These are phyloP conservation scores for Phragmites australis DNA, from an alignment of 176 grass and related monocot genomes.

Conservation along the genomic window DNA sequence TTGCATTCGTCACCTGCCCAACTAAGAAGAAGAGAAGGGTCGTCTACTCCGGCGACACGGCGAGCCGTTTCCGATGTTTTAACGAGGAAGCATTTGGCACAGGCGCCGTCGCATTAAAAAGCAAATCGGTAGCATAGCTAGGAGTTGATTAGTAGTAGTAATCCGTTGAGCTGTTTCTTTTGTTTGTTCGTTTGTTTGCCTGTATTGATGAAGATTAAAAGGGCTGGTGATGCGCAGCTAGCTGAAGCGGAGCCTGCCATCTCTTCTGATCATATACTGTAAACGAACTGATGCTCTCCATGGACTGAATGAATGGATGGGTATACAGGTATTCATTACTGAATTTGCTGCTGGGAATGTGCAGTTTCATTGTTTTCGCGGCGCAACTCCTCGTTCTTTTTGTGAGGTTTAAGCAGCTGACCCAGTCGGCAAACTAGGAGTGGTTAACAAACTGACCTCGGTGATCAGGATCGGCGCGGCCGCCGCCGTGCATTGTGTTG, in stretches of 20 bases:
- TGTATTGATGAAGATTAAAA: conserved; percentile 16
- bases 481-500: background rate
- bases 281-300: conserved; percentile 38
- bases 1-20: conserved; percentile 29
- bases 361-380: background rate
- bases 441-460: background rate
- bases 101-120: conserved; percentile 32
- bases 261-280: conserved; percentile 58
- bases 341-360: background rate
- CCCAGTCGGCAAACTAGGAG: too few species aligned
- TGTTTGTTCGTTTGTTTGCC: conserved; percentile 43
- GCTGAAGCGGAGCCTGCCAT: conserved; percentile 51
- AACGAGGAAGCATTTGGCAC: conserved; percentile 47
- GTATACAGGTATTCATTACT: conserved; percentile 18
- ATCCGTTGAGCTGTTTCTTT: conserved; percentile 37
- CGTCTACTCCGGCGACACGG: conserved; percentile 42
- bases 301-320: conserved; percentile 27
- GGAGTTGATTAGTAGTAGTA: conserved; percentile 42
- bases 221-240: conserved; percentile 32
- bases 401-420: too few species aligned
- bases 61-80: conserved; percentile 66
- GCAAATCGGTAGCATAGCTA: conserved; percentile 47
- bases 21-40: conserved; percentile 34
- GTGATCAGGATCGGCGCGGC: background rate
- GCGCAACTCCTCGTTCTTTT: background rate